phyloP scores from a whole-genome alignment of 1,139 yeast genomes.

The Suhomyces yuchorum region DNA sequence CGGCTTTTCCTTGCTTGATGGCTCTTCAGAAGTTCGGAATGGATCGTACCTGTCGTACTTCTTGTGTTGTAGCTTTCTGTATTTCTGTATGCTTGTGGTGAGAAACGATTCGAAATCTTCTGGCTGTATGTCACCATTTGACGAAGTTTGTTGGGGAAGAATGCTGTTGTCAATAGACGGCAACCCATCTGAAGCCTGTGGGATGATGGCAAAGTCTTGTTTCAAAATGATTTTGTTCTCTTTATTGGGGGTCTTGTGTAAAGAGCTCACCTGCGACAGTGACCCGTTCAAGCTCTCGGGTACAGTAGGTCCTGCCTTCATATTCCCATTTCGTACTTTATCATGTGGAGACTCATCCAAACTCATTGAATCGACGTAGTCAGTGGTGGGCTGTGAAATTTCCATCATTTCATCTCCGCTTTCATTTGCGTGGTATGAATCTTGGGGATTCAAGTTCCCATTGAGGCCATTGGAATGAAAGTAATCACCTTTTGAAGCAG shows the following conservation, averaged over 20 bases:
- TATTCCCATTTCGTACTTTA: background rate
- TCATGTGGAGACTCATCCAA: background rate
- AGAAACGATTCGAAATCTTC: conserved; percentile 40
- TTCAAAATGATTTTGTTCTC: background rate
- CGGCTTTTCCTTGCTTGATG: background rate
- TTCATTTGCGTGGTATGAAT: background rate
- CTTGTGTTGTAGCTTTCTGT: conserved; percentile 32
- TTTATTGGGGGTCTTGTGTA: background rate
- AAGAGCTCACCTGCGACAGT: background rate
- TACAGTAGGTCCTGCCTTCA: background rate
- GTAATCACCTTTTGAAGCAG: background rate
- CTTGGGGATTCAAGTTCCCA: background rate
- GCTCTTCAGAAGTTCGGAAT: conserved; percentile 6
- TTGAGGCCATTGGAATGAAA: background rate
- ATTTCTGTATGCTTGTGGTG: conserved; percentile 35
- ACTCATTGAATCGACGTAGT: background rate
- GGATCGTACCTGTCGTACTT: conserved; percentile 19
- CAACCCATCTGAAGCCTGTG: background rate
- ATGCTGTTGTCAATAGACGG: background rate
- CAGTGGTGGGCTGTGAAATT: background rate
- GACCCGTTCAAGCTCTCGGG: background rate
- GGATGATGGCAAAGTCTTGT: background rate
- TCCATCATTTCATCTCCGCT: background rate
- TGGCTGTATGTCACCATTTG: background rate
- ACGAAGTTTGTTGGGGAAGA: background rate